phyloP scores from a whole-genome alignment of 2,329 filamentous ascomycete genomes.

The Talaromyces atroroseus region DNA sequence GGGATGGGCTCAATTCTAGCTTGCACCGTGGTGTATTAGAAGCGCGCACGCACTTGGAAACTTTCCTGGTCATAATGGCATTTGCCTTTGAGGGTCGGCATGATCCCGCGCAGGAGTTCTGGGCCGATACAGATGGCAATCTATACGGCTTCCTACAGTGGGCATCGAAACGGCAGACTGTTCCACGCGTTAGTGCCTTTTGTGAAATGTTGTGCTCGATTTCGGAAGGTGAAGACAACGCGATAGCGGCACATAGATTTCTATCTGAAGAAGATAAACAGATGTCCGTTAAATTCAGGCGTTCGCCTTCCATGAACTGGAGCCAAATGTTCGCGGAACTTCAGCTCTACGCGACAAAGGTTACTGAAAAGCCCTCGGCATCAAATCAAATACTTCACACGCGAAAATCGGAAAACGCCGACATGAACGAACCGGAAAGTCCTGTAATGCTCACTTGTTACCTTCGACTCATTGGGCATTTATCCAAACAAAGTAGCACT shows the following conservation, averaged over 20 bases:
- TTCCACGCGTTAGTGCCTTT: constrained; percentile 91
- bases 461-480: constrained; percentile 75
- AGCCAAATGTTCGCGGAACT: constrained; percentile 87
- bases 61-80: constrained; percentile 86
- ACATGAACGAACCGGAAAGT: constrained; percentile 84
- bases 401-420: constrained; percentile 58
- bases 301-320: constrained; percentile 84
- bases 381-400: constrained; percentile 53
- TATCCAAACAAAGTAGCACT: constrained; percentile 66
- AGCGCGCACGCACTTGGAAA: constrained; percentile 62
- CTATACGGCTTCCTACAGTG: constrained; percentile 92
- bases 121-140: constrained; percentile 87
- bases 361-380: constrained; percentile 63
- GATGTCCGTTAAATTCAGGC: constrained; percentile 70
- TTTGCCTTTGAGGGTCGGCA: constrained; percentile 83
- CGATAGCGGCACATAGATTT: constrained; percentile 80
- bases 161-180: constrained; percentile 92
- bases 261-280: constrained; percentile 77
- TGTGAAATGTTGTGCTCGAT: constrained; percentile 93
- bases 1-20: constrained; percentile 38
- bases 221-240: constrained; percentile 74
- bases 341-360: constrained; percentile 72
- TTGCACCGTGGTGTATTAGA: constrained; percentile 38
- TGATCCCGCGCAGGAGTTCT: constrained; percentile 82
- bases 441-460: constrained; percentile 97